phyloP scores from a whole-genome alignment of 2,329 filamentous ascomycete species.

The Ceratocystis ficicola region DNA sequence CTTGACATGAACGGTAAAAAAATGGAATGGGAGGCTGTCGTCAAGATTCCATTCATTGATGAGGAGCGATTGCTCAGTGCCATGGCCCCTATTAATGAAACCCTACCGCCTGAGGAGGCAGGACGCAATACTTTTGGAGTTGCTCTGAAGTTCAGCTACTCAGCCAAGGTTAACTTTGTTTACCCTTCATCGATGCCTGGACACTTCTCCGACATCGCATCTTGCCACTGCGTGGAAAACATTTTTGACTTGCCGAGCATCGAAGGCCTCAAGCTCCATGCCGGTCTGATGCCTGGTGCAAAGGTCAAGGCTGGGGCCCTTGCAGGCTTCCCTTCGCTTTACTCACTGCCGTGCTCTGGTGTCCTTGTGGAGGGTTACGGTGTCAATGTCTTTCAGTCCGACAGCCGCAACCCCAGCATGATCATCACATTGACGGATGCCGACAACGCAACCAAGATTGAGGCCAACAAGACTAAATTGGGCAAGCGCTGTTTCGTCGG shows the following conservation, averaged over 20 bases:
- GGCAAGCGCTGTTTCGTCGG: slow-evolving; percentile 81
- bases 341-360: slow-evolving; percentile 72
- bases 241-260: slow-evolving; percentile 89
- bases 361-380: slow-evolving; percentile 61
- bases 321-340: slow-evolving; percentile 84
- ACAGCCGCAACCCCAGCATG: slow-evolving; percentile 94
- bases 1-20: slow-evolving; percentile 99
- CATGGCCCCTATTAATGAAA: slow-evolving; percentile 71
- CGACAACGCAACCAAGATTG: slow-evolving; percentile 56
- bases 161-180: slow-evolving; percentile 59
- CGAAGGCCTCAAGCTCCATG: slow-evolving; percentile 74
- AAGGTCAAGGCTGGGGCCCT: slow-evolving; percentile 72
- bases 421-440: slow-evolving; percentile 71
- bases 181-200: slow-evolving; percentile 83
- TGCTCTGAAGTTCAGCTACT: slow-evolving; percentile 83
- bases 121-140: slow-evolving; percentile 82
- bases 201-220: slow-evolving; percentile 75
- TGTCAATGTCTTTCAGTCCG: slow-evolving; percentile 88
- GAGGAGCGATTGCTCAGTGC: slow-evolving; percentile 73
- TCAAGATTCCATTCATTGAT: slow-evolving; percentile 98
- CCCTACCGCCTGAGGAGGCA: slow-evolving; percentile 67
- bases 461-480: slow-evolving; percentile 64
- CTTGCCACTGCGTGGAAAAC: slow-evolving; percentile 88
- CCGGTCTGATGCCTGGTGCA: slow-evolving; percentile 72
- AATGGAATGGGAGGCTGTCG: slow-evolving; percentile 98